phyloP scores from a whole-genome alignment of 768 basidiomycete genomes.

The Rhizopogon vesiculosus region DNA sequence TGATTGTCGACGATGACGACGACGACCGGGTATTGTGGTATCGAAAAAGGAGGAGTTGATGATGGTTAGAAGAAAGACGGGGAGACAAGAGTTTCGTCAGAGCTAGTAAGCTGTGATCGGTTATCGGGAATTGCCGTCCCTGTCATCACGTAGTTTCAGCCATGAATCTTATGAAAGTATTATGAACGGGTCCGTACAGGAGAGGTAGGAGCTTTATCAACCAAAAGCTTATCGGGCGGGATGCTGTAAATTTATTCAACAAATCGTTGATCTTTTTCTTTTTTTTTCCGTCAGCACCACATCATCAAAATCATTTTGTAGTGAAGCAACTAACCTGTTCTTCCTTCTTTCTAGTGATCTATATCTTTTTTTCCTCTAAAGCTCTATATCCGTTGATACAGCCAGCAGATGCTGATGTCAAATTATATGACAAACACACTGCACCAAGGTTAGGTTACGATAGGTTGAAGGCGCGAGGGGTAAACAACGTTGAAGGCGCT shows the following conservation, averaged over 20 bases:
- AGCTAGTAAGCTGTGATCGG: slow-evolving; percentile 47
- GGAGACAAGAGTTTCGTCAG: slow-evolving; percentile 25
- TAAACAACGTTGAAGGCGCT: background rate
- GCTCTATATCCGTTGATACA: background rate
- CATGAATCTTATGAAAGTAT: slow-evolving; percentile 20
- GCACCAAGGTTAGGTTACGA: slow-evolving; percentile 1
- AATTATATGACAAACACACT: slow-evolving; percentile 1
- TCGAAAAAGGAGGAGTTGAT: slow-evolving; percentile 40
- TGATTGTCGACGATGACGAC: slow-evolving; percentile 34
- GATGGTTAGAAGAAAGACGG: slow-evolving; percentile 32
- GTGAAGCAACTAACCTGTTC: slow-evolving; percentile 14
- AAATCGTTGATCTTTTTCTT: background rate
- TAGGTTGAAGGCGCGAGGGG: background rate
- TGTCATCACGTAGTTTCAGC: slow-evolving; percentile 36
- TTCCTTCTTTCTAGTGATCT: background rate
- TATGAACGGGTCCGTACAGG: slow-evolving; percentile 25
- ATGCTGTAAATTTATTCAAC: slow-evolving; percentile 6
- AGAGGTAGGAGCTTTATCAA: slow-evolving; percentile 3
- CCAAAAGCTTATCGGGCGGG: background rate
- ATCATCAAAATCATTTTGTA: slow-evolving; percentile 3
- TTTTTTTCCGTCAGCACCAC: slow-evolving; percentile 12
- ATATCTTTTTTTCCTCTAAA: slow-evolving; percentile 1
- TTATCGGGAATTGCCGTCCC: slow-evolving; percentile 53
- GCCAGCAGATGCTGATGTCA: slow-evolving; percentile 1
- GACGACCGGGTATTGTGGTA: slow-evolving; percentile 35